phyloP scores from a whole-genome alignment of 148 eudicot species.

The Persicaria maculosa region DNA sequence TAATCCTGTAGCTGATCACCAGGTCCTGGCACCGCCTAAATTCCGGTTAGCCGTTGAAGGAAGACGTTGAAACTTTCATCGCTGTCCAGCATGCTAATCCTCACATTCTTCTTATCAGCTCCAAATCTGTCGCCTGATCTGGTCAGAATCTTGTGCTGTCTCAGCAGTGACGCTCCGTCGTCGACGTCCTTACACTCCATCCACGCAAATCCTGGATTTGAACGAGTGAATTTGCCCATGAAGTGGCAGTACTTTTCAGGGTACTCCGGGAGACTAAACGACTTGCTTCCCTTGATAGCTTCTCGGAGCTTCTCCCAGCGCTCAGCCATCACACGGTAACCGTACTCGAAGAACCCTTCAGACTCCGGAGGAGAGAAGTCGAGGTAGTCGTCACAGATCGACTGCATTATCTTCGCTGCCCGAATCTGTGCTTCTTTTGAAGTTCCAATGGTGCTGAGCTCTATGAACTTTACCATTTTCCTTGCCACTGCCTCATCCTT shows the following conservation, averaged over 20 bases:
- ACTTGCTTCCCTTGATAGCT: constrained; percentile 27
- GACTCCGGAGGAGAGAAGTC: not conserved
- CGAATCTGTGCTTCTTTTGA: constrained; percentile 77
- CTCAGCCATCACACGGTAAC: constrained; percentile 35
- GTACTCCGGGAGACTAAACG: constrained; percentile 37
- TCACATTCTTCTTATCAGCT: constrained; percentile 32
- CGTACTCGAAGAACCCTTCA: constrained; percentile 37
- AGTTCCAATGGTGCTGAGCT: constrained; percentile 67
- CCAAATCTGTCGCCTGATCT: constrained; percentile 66
- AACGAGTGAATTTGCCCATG: constrained; percentile 21
- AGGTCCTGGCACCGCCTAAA: not conserved
- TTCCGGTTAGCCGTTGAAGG: constrained; percentile 39
- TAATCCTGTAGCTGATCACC: no score
- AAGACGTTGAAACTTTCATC: constrained; percentile 57
- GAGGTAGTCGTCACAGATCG: constrained; percentile 38
- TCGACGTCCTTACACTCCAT: constrained; percentile 46
- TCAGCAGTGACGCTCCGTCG: constrained; percentile 42
- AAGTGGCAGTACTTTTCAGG: constrained; percentile 40
- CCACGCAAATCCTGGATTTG: constrained; percentile 91
- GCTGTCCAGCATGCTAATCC: constrained; percentile 66
- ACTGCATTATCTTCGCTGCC: constrained; percentile 53
- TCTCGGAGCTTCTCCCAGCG: constrained; percentile 62
- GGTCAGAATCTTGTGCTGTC: constrained; percentile 37
- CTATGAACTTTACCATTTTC: constrained; percentile 62
- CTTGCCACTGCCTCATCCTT: constrained; percentile 60